Conservation (phyloP, 225 moss, liverwort and hornwort genomes). For the Straminergon stramineum region DNA sequence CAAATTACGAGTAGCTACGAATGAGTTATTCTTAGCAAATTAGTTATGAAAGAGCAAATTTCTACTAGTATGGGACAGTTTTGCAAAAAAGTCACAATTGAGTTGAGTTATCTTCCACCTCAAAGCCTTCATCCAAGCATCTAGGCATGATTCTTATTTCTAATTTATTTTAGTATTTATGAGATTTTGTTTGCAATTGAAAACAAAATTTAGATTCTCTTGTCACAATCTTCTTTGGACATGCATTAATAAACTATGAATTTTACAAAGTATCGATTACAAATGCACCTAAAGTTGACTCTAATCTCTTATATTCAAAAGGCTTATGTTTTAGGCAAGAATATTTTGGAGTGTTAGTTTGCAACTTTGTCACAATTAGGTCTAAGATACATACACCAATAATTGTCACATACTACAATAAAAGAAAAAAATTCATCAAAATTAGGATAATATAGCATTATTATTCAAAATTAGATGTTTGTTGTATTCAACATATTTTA, state of each 20-base stretch:
- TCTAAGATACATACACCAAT: accelerated
- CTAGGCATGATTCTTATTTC: neutral
- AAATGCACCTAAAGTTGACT: neutral
- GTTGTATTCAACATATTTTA: accelerated
- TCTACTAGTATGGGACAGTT: neutral
- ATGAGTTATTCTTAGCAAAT: no score
- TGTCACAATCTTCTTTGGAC: accelerated
- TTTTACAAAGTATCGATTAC: neutral
- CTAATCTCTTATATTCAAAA: neutral
- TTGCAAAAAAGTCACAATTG: neutral
- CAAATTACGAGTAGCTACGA: no score
- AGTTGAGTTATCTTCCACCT: accelerated
- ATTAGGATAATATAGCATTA: neutral
- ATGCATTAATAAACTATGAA: neutral
- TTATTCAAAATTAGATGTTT: neutral
- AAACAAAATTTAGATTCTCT: neutral
- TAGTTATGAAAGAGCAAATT: no score
- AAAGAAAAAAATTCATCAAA: neutral
- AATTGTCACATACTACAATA: neutral
- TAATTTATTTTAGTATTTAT: neutral
- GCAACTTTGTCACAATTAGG: neutral
- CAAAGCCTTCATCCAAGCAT: neutral
- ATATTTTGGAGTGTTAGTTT: neutral
- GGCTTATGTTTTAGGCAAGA: neutral
- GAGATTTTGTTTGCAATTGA: neutral